phyloP scores from a whole-genome alignment of 2,329 filamentous ascomycete genomes.

The Neoscytalidium dimidiatum region DNA sequence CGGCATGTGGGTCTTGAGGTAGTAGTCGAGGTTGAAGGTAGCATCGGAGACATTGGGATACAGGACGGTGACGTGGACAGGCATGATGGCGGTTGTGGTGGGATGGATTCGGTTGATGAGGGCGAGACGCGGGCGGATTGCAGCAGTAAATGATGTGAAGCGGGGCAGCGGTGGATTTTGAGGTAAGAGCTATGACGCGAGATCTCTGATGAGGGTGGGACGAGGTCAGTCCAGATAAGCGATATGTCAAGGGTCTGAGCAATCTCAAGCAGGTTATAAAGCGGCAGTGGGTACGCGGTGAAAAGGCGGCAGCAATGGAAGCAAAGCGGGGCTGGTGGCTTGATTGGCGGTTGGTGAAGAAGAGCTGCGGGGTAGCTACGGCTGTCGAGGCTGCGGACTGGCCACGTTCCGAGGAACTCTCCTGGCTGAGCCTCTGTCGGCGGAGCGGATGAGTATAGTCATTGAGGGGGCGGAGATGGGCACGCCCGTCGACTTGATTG shows the following conservation, averaged over 20 bases:
- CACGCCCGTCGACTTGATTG: not conserved
- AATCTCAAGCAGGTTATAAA: not conserved
- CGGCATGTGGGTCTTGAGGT: slow-evolving; percentile 41
- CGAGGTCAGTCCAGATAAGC: not conserved
- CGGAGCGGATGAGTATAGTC: not conserved
- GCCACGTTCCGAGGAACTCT: not conserved
- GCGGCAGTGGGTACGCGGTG: not conserved
- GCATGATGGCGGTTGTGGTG: slow-evolving; percentile 13
- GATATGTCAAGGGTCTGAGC: not conserved
- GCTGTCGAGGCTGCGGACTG: too few relatives aligned
- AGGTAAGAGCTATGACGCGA: not conserved
- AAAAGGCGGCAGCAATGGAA: not conserved
- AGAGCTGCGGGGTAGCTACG: not conserved
- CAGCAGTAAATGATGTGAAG: not conserved
- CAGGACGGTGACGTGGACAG: slow-evolving; percentile 27
- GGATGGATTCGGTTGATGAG: not conserved
- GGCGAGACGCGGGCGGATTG: not conserved
- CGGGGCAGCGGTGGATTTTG: slow-evolving; percentile 1
- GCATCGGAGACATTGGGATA: slow-evolving; percentile 25
- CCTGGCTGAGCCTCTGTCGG: not conserved
- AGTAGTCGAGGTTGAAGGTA: slow-evolving; percentile 43
- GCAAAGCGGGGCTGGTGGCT: not conserved
- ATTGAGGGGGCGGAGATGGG: not conserved
- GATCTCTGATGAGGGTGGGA: not conserved
- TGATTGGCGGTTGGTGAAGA: not conserved